Conservation (phyloP, 345 rosid genomes). For the Zanthoxylum bungeanum region DNA sequence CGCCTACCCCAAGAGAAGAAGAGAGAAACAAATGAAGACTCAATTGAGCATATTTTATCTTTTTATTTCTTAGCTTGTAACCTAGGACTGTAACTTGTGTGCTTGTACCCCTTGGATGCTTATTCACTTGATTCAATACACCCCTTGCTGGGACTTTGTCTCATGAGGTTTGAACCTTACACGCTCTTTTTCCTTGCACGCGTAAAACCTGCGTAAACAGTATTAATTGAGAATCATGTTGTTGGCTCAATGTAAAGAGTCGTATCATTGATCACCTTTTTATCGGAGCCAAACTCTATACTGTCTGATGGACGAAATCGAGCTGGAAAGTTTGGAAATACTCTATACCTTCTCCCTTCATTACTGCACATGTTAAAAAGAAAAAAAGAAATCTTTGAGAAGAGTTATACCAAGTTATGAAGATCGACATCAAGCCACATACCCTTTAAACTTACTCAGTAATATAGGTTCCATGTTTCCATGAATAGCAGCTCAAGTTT, state of each 20-base stretch:
- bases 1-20: too few relatives aligned
- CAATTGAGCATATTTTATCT: too few relatives aligned
- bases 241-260: not conserved
- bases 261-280: constrained; percentile 41
- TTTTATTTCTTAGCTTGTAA: too few relatives aligned
- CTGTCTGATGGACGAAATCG: constrained; percentile 55
- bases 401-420: not conserved
- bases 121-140: too few relatives aligned
- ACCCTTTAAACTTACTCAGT: constrained; percentile 54
- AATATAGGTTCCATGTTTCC: constrained; percentile 73
- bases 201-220: too few relatives aligned
- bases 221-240: not conserved
- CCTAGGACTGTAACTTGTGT: too few relatives aligned
- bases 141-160: too few relatives aligned
- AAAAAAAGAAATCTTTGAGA: constrained; percentile 8
- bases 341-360: constrained; percentile 50
- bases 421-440: not conserved
- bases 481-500: too few relatives aligned
- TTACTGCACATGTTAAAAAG: constrained; percentile 39
- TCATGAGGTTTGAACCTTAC: too few relatives aligned
- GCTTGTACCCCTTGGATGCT: too few relatives aligned
- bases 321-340: constrained; percentile 52
- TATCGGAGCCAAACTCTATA: constrained; percentile 69
- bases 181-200: too few relatives aligned
- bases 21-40: too few relatives aligned